Evolutionary conservation across 805 yeast genomes (phyloP).

Genomic region (Schwanniomyces yamadae): DNA sequence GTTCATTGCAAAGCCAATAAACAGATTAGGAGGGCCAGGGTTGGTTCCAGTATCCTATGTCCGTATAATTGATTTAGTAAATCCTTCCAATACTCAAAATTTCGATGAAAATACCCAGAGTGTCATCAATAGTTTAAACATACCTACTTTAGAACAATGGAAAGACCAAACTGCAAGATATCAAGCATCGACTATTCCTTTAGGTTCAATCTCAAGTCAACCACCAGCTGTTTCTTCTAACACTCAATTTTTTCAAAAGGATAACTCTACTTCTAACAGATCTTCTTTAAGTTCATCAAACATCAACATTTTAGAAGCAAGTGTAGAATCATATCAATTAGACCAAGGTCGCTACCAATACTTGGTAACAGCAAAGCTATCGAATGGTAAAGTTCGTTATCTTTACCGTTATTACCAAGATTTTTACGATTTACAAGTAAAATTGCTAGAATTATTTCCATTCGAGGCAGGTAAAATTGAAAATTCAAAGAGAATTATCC

Average conservation of each 20-base stretch:
- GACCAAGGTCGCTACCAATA: slow-evolving; percentile 91
- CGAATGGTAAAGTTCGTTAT: slow-evolving; percentile 66
- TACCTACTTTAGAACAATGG: slow-evolving; percentile 97
- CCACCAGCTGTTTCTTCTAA: slow-evolving; percentile 33
- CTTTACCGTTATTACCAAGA: slow-evolving; percentile 92
- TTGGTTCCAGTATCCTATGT: slow-evolving; percentile 90
- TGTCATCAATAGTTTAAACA: slow-evolving; percentile 60
- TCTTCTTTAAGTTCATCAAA: slow-evolving; percentile 31
- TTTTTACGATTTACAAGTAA: slow-evolving; percentile 90
- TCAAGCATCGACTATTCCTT: slow-evolving; percentile 82
- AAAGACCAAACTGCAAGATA: slow-evolving; percentile 85
- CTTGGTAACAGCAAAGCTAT: slow-evolving; percentile 62
- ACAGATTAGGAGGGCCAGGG: slow-evolving; percentile 95
- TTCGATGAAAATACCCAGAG: slow-evolving; percentile 51
- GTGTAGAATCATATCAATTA: slow-evolving; percentile 75
- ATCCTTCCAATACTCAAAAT: slow-evolving; percentile 19
- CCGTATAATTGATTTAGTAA: slow-evolving; percentile 73
- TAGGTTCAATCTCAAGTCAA: slow-evolving; percentile 46
- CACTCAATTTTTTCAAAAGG: slow-evolving; percentile 35
- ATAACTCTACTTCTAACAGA: slow-evolving; percentile 20
- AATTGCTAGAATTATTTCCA: slow-evolving; percentile 78
- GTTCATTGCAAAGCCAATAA: slow-evolving; percentile 97
- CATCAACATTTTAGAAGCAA: slow-evolving; percentile 53
- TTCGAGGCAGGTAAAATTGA: slow-evolving; percentile 87
- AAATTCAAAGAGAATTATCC: slow-evolving; percentile 75